Evolutionary conservation across 257 asterid species (phyloP), one percentile per base, ranked within the genome.

Genomic region (Ehretia macrophylla): DNA sequence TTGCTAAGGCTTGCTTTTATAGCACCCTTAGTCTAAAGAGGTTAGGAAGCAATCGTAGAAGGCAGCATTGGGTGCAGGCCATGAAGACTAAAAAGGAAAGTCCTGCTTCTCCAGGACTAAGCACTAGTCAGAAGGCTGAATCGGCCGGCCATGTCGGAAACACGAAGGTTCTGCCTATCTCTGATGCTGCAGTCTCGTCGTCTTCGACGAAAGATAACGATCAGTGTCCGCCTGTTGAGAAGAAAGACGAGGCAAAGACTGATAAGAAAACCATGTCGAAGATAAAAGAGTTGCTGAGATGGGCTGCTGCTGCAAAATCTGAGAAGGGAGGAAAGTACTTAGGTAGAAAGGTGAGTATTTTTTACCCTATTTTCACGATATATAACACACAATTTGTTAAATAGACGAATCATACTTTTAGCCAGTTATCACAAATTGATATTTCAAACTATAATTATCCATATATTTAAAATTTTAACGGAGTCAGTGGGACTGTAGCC

Each of bases 211-310:
- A 71, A 17, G 51, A 51, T 8, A 68, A 57, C 1, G 76, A 72
- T n/a, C 75, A 67, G 51, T 68, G 69, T 44, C 13, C 65, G 3
- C 58, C 37, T 11, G 16, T 14, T 20, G 82, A 77, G 14, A 76
- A 75, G 77, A 81, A 75, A 58, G 88, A 80, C 44, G 79, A 68
- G 64, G 51, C 40, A 0, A 74, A 79, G 27, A 85, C 78, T 11
- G 81, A 85, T 23, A 80, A 79, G 55, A 84, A 71, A 67, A 59
- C 89, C 14, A 42, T 82, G 64, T 72, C 82, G 19, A 76, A 75
- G 71, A 79, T 89, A 95, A 89, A 86, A 49, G 94, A 77, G 56
- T 62, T 89, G 13, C 66, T 89, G 19, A 82, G 75, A 77, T 84
- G 97, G 94, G 92, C 90, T 32, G 86, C 88, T 17, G 80, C 86